phyloP scores from a whole-genome alignment of 768 basidiomycete species.

The Lanmaoa rubissima region DNA sequence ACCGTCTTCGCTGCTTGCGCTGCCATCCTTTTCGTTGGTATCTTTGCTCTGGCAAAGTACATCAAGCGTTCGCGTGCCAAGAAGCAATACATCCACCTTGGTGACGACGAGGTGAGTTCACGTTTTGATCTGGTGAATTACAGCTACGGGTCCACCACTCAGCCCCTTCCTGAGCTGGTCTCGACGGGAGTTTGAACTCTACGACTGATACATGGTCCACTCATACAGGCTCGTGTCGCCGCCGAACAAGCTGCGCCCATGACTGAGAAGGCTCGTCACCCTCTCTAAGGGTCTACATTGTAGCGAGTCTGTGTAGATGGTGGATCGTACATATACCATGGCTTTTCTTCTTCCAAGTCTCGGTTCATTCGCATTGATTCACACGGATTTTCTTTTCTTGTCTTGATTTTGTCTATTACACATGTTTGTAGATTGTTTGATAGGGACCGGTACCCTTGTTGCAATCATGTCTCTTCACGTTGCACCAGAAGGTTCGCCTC shows the following conservation, averaged over 20 bases:
- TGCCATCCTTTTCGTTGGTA: conserved; percentile 36
- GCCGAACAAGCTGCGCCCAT: conserved; percentile 22
- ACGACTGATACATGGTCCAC: conserved; percentile 2
- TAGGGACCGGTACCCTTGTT: conserved; percentile 26
- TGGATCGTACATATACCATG: conserved; percentile 4
- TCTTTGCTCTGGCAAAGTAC: conserved; percentile 34
- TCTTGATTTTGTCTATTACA: conserved; percentile 12
- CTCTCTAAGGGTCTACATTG: conserved; percentile 17
- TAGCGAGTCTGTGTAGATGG: neutral
- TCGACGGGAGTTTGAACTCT: conserved; percentile 1
- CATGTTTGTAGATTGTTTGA: conserved; percentile 17
- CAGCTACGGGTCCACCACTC: conserved; percentile 11
- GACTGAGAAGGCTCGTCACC: conserved; percentile 28
- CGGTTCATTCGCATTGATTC: conserved; percentile 20
- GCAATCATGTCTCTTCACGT: neutral
- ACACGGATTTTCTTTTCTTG: conserved; percentile 14
- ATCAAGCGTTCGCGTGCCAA: conserved; percentile 35
- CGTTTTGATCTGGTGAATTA: neutral
- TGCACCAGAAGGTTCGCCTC: neutral
- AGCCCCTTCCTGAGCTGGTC: conserved; percentile 2
- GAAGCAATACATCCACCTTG: conserved; percentile 36
- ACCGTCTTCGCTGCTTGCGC: conserved; percentile 36
- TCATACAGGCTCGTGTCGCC: conserved; percentile 17
- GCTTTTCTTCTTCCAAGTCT: conserved; percentile 2
- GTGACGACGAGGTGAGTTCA: conserved; percentile 37